A percentile compares a stretch with the other conserved stretches of the same genome.
These are phyloP conservation scores for Russula emetica DNA, from an alignment of 768 basidiomycete species.

Conservation along the genomic window DNA sequence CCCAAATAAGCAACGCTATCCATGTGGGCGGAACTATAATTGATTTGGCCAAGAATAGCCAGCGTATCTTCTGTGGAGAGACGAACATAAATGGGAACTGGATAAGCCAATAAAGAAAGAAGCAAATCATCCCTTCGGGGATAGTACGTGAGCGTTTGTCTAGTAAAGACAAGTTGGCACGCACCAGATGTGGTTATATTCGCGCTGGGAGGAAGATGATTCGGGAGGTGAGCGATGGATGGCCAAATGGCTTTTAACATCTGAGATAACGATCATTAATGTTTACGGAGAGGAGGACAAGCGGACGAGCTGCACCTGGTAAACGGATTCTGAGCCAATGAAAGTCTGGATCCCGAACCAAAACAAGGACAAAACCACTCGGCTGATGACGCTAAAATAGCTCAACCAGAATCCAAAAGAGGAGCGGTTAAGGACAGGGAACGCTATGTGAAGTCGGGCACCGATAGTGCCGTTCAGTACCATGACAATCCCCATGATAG, in stretches of 20 bases:
- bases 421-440: slow-evolving; percentile 75
- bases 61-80: slow-evolving; percentile 72
- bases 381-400: slow-evolving; percentile 78
- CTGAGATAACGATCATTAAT: slow-evolving; percentile 22
- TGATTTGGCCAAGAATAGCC: slow-evolving; percentile 66
- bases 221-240: slow-evolving; percentile 57
- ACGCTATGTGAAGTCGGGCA: slow-evolving; percentile 71
- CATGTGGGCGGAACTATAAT: slow-evolving; percentile 43
- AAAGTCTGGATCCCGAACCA: slow-evolving; percentile 73
- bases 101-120: slow-evolving; percentile 72
- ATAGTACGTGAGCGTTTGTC: slow-evolving; percentile 5
- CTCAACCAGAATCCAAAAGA: slow-evolving; percentile 90
- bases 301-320: slow-evolving; percentile 44
- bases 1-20: slow-evolving; percentile 32
- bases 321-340: slow-evolving; percentile 64
- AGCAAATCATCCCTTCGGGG: slow-evolving; percentile 62
- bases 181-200: slow-evolving; percentile 61
- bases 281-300: no score
- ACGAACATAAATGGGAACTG: slow-evolving; percentile 73
- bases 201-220: slow-evolving; percentile 52
- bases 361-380: slow-evolving; percentile 71
- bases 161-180: slow-evolving; percentile 21
- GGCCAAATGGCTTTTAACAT: slow-evolving; percentile 87
- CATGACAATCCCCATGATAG: slow-evolving; percentile 68
- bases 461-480: slow-evolving; percentile 76